Evolutionary conservation across 192 early-diverging fungal species (phyloP).

Genomic region (Rhizophagus clarus): DNA sequence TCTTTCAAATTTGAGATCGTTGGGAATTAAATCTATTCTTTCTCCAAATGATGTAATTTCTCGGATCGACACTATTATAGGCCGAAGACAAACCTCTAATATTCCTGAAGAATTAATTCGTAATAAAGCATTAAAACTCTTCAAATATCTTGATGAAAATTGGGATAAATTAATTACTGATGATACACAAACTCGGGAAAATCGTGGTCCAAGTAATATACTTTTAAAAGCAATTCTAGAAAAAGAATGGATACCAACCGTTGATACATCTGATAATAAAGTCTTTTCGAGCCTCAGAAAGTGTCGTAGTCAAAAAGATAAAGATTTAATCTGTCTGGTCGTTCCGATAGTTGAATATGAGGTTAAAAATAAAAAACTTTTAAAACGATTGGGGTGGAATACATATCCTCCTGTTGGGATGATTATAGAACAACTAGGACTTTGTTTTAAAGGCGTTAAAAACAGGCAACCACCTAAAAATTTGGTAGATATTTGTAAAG

Average conservation of each 20-base stretch:
- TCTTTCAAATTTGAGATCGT: not conserved
- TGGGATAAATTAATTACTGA: too few relatives aligned
- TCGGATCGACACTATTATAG: not conserved
- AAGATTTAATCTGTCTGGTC: not conserved
- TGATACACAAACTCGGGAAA: too few relatives aligned
- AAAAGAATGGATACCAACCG: not conserved
- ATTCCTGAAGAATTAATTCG: too few relatives aligned
- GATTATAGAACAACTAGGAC: not conserved
- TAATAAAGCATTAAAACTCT: too few relatives aligned
- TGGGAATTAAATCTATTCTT: not conserved
- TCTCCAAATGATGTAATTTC: not conserved
- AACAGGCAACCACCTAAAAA: not conserved
- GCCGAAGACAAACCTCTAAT: not conserved
- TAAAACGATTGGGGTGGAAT: not conserved
- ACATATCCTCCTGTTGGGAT: too few relatives aligned
- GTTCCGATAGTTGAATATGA: not conserved
- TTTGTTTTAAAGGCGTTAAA: not conserved
- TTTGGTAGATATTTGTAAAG: not conserved
- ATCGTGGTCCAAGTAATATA: too few relatives aligned
- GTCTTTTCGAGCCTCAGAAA: not conserved
- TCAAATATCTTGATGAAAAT: too few relatives aligned
- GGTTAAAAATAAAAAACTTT: not conserved
- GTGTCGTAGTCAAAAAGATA: not conserved
- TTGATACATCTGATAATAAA: not conserved
- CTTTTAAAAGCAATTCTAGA: not conserved